Percentiles rank a stretch among this genome's conserved stretches.
These are phyloP conservation scores for Prunella vulgaris DNA, from an alignment of 257 asterid species.

Conservation along the genomic window DNA sequence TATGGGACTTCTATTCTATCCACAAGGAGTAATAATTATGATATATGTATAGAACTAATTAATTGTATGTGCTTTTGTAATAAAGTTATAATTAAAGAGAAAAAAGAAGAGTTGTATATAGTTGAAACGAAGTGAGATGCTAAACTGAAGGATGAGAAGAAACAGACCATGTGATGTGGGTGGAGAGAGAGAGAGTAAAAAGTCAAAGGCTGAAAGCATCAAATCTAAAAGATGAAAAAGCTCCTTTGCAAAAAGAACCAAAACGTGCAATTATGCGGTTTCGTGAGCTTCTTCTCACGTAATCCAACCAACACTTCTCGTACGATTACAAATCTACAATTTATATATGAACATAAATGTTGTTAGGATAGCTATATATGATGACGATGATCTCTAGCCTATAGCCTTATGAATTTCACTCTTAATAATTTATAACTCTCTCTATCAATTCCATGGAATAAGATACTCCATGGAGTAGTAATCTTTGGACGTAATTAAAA, in stretches of 20 bases:
- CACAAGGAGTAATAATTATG: neutral
- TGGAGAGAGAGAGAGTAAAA: constrained; percentile 44
- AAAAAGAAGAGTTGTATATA: neutral
- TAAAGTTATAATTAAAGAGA: neutral
- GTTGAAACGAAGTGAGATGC: too few species aligned
- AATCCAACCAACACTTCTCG: constrained; percentile 14
- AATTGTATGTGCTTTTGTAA: neutral
- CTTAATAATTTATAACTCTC: too few species aligned
- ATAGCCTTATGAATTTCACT: too few species aligned
- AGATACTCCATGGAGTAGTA: too few species aligned
- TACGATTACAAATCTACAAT: neutral
- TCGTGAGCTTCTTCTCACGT: constrained; percentile 24
- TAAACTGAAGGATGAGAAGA: constrained; percentile 22
- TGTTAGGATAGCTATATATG: too few species aligned
- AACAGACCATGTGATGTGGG: constrained; percentile 74
- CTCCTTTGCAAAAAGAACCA: constrained; percentile 50
- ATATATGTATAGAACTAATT: too few species aligned
- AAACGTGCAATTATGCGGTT: constrained; percentile 67
- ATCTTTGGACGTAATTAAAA: too few species aligned
- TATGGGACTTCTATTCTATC: neutral
- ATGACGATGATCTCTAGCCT: too few species aligned
- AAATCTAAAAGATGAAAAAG: constrained; percentile 63
- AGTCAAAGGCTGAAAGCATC: constrained; percentile 50
- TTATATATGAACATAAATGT: too few species aligned
- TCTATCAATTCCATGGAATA: too few species aligned